phyloP scores from a whole-genome alignment of 1,139 yeast species.

The Saccharomyces hybrid region DNA sequence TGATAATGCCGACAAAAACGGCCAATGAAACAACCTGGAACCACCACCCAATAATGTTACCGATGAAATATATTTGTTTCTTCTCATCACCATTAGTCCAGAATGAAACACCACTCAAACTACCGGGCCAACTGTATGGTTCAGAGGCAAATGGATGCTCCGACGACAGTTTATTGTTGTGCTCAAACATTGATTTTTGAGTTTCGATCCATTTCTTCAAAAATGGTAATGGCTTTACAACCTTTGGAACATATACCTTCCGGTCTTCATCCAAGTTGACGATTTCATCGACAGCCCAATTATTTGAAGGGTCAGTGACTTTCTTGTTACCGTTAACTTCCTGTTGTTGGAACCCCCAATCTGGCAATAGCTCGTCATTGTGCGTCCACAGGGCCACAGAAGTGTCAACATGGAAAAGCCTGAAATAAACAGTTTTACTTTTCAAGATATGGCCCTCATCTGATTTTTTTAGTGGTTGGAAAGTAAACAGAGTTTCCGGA shows the following conservation, averaged over 20 bases:
- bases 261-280: constrained; percentile 59
- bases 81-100: constrained; percentile 70
- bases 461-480: constrained; percentile 54
- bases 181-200: constrained; percentile 83
- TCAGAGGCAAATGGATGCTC: constrained; percentile 95
- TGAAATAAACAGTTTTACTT: constrained; percentile 62
- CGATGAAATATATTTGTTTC: constrained; percentile 80
- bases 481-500: constrained; percentile 72
- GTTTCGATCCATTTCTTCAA: constrained; percentile 82
- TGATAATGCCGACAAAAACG: constrained; percentile 51
- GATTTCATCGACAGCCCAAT: constrained; percentile 75
- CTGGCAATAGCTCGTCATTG: constrained; percentile 72
- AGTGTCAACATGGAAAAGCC: constrained; percentile 74
- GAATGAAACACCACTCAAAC: constrained; percentile 86
- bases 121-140: constrained; percentile 92
- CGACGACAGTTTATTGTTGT: constrained; percentile 76
- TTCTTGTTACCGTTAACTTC: constrained; percentile 95
- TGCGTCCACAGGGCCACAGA: constrained; percentile 95
- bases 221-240: constrained; percentile 56
- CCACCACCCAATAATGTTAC: constrained; percentile 93
- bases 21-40: constrained; percentile 64
- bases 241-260: constrained; percentile 47
- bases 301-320: constrained; percentile 54
- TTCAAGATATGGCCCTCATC: constrained; percentile 46
- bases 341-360: constrained; percentile 87